Evolutionary conservation across 2,329 filamentous ascomycete species (phyloP).

Genomic region (Colletotrichum sp.): DNA sequence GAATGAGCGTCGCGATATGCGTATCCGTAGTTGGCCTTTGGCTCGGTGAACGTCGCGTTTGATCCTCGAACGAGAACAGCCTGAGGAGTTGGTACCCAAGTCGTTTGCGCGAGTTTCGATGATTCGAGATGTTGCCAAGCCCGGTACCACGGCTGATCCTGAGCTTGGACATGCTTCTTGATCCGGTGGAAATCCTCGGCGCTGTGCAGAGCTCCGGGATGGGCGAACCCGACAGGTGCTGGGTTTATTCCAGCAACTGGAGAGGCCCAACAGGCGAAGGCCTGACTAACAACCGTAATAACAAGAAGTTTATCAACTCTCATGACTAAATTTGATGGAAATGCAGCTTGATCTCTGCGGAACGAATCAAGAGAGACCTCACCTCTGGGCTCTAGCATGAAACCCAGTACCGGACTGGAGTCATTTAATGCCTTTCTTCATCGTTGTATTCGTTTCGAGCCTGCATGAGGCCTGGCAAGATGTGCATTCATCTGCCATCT

Average conservation of each 20-base stretch:
- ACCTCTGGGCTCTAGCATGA: too few relatives aligned
- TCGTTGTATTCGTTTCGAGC: fast-evolving
- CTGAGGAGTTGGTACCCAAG: neutral
- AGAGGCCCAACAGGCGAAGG: neutral
- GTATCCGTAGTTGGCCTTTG: neutral
- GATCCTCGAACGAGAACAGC: neutral
- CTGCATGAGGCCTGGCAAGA: neutral
- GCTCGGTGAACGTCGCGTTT: neutral
- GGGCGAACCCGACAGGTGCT: neutral
- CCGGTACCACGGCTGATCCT: neutral
- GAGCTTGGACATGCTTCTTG: neutral
- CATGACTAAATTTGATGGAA: neutral
- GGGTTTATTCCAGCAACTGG: neutral
- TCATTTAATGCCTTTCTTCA: neutral
- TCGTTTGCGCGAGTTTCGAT: neutral
- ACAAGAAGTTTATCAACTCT: neutral
- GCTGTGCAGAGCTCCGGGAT: neutral
- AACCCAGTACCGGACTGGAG: neutral
- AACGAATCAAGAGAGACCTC: too few relatives aligned
- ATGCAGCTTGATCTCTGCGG: too few relatives aligned
- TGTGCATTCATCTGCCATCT: neutral
- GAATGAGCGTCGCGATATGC: neutral
- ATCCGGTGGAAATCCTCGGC: neutral
- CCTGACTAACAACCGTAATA: neutral
- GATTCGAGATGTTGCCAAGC: neutral